These are phyloP conservation scores for Aspergillus quadricinctus DNA, from an alignment of 2,329 filamentous ascomycete genomes.

Conservation along the genomic window DNA sequence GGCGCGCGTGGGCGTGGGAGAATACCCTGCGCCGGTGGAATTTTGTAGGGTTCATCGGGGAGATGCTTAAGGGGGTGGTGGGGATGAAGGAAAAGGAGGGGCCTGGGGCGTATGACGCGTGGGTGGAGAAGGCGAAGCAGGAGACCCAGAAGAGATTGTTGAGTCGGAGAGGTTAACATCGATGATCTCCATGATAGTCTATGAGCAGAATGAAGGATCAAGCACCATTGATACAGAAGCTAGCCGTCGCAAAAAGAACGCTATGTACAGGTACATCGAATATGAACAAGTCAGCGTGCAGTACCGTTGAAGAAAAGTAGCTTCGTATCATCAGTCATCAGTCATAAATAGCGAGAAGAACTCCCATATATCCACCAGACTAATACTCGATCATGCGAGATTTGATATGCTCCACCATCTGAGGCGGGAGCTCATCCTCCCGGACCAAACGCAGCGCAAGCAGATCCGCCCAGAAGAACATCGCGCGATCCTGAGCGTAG, in stretches of 20 bases:
- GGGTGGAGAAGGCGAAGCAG: conserved; percentile 65
- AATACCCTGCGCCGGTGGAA: conserved; percentile 89
- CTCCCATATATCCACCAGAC: neutral
- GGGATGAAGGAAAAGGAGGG: conserved; percentile 64
- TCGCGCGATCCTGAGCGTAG: conserved; percentile 83
- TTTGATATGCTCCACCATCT: conserved; percentile 63
- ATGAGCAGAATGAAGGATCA: neutral
- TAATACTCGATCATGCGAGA: conserved; percentile 59
- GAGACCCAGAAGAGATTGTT: conserved; percentile 40
- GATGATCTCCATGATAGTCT: neutral
- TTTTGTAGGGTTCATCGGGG: conserved; percentile 91
- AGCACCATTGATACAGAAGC: neutral
- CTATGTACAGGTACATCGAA: neutral
- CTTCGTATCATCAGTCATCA: conserved; percentile 9
- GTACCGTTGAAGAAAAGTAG: neutral
- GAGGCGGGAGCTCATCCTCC: conserved; percentile 68
- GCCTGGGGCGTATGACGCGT: conserved; percentile 66
- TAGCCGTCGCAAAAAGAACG: neutral
- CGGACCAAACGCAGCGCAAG: conserved; percentile 70
- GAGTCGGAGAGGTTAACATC: conserved; percentile 17
- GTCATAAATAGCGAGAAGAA: neutral
- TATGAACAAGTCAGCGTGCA: neutral
- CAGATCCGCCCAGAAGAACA: conserved; percentile 94
- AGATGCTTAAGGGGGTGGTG: conserved; percentile 85
- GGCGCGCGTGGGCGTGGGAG: conserved; percentile 87